These are phyloP conservation scores for Tylopilus balloui DNA, from an alignment of 768 basidiomycete genomes.

Conservation along the genomic window DNA sequence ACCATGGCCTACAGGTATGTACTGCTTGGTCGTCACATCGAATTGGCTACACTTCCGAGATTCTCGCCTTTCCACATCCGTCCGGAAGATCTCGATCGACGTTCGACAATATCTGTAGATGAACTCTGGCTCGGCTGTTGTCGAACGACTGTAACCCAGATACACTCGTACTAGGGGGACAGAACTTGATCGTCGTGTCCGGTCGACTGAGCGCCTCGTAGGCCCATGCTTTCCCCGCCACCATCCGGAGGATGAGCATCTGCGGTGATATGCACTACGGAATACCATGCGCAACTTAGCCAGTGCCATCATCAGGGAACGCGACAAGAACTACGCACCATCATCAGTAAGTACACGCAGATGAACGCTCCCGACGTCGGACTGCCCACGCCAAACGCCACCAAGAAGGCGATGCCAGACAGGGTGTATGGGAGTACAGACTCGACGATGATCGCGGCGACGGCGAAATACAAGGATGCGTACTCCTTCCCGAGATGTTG, in stretches of 20 bases:
- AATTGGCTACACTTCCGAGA: background rate
- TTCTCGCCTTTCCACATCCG: background rate
- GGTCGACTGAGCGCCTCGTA: slow-evolving; percentile 2
- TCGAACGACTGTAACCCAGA: background rate
- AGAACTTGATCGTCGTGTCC: background rate
- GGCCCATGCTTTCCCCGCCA: slow-evolving; percentile 12
- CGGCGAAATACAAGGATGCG: slow-evolving; percentile 8
- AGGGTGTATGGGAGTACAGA: slow-evolving; percentile 10
- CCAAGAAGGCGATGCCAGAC: slow-evolving; percentile 1
- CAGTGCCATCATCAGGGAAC: background rate
- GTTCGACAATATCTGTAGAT: background rate
- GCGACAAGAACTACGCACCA: slow-evolving; percentile 5
- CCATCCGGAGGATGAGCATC: slow-evolving; percentile 19
- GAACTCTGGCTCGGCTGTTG: background rate
- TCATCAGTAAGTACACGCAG: slow-evolving; percentile 14
- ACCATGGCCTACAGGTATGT: too few species aligned
- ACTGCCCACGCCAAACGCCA: slow-evolving; percentile 12
- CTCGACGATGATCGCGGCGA: slow-evolving; percentile 8
- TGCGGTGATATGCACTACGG: slow-evolving; percentile 23
- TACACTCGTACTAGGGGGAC: background rate
- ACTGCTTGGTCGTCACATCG: too few species aligned
- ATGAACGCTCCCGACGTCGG: slow-evolving; percentile 6
- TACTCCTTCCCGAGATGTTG: slow-evolving; percentile 3
- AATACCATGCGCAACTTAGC: background rate
- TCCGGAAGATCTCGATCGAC: background rate